phyloP scores from a whole-genome alignment of 2,329 filamentous ascomycete species.

The Paecilomyces dactylethromorphus region DNA sequence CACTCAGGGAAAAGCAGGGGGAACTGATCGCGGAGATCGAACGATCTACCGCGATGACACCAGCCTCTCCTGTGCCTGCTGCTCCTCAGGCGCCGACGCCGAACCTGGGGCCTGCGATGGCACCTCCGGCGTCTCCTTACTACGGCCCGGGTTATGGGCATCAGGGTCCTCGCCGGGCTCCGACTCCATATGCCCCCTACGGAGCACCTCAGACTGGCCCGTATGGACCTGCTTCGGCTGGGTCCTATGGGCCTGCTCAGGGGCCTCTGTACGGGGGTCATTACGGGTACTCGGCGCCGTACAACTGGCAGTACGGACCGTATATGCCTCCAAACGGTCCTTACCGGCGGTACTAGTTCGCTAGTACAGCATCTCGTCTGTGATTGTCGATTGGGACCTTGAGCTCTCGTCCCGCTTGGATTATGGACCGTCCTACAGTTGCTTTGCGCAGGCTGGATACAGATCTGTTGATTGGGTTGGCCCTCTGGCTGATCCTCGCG shows the following conservation, averaged over 20 bases:
- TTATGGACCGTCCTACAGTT: not conserved
- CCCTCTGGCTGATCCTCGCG: not conserved
- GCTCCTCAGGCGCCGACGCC: not conserved
- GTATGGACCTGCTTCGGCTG: not conserved
- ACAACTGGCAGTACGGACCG: constrained; percentile 1
- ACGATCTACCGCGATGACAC: not conserved
- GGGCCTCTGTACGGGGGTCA: not conserved
- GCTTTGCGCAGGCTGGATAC: not conserved
- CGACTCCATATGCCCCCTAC: not conserved
- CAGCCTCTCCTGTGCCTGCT: not conserved
- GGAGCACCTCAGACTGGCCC: not conserved
- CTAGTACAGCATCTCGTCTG: not conserved
- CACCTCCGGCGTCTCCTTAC: not conserved
- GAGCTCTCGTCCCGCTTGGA: not conserved
- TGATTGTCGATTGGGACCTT: not conserved
- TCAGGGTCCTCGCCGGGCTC: not conserved
- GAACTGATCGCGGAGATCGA: constrained; percentile 4
- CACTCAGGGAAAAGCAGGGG: constrained; percentile 4
- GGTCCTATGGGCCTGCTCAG: not conserved
- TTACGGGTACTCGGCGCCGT: not conserved
- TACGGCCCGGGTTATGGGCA: not conserved
- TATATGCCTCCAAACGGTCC: constrained; percentile 1
- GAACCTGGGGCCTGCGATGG: not conserved
- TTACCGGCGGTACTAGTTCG: not conserved
- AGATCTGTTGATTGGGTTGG: not conserved